These are phyloP conservation scores for Epichloe bromicola DNA, from an alignment of 2,329 filamentous ascomycete genomes.

Conservation along the genomic window DNA sequence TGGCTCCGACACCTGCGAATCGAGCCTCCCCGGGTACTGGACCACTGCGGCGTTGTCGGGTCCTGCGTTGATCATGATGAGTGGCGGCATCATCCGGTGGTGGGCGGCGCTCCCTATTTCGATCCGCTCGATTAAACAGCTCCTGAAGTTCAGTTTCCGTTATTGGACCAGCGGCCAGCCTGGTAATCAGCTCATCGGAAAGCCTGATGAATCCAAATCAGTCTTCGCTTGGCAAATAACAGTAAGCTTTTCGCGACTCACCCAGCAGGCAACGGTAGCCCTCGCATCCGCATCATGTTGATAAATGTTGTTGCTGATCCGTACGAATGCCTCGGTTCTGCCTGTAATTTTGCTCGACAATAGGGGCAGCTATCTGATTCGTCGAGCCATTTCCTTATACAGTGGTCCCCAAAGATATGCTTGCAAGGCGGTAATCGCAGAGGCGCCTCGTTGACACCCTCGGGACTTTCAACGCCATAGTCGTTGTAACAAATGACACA, in stretches of 20 bases:
- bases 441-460: conserved; percentile 43
- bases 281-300: conserved; percentile 18
- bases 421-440: conserved; percentile 48
- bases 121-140: conserved; percentile 7
- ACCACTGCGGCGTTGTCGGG: conserved; percentile 14
- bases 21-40: neutral
- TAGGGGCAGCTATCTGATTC: conserved; percentile 52
- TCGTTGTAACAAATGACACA: conserved; percentile 55
- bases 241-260: conserved; percentile 5
- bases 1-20: neutral
- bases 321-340: conserved; percentile 24
- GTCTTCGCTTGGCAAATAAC: neutral
- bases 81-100: conserved; percentile 14
- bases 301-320: conserved; percentile 16
- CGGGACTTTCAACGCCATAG: conserved; percentile 42
- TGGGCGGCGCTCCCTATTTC: conserved; percentile 13
- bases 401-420: conserved; percentile 50
- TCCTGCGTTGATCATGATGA: conserved; percentile 18
- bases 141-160: conserved; percentile 9
- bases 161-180: conserved; percentile 7
- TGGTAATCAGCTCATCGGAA: conserved; percentile 12
- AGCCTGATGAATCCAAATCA: neutral
- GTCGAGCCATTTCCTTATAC: conserved; percentile 53
- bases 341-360: conserved; percentile 47
- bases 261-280: conserved; percentile 11